Evolutionary conservation across 2,329 filamentous ascomycete species (phyloP).

Genomic region (Fusarium hostae): DNA sequence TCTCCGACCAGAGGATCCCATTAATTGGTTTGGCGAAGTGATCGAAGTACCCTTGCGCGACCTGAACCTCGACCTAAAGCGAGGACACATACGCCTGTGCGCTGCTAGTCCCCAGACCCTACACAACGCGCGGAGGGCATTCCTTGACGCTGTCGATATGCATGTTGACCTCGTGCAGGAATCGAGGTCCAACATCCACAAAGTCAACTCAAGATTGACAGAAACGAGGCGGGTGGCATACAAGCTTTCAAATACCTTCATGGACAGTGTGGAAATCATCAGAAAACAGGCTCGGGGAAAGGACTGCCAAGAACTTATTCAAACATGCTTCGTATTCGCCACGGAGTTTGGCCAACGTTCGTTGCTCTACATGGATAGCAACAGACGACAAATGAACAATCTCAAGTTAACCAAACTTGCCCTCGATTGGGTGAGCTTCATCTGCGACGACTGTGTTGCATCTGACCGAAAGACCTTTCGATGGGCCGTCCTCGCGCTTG

Average conservation of each 20-base stretch:
- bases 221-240: constrained; percentile 97
- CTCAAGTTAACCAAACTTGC: constrained; percentile 92
- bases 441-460: constrained; percentile 95
- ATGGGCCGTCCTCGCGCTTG: constrained; percentile 94
- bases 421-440: constrained; percentile 97
- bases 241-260: constrained; percentile 96
- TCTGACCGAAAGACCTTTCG: constrained; percentile 96
- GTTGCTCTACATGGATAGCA: constrained; percentile 94
- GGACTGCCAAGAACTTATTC: constrained; percentile 94
- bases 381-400: constrained; percentile 96
- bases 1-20: constrained; percentile 79
- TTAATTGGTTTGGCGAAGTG: constrained; percentile 84
- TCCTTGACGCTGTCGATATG: constrained; percentile 81
- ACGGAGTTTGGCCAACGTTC: constrained; percentile 98
- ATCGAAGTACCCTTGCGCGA: constrained; percentile 78
- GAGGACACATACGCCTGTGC: constrained; percentile 86
- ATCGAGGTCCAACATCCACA: constrained; percentile 90
- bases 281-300: constrained; percentile 84
- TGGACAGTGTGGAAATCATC: constrained; percentile 97
- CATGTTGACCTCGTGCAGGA: constrained; percentile 91
- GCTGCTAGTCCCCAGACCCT: constrained; percentile 87
- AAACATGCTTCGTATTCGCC: constrained; percentile 98
- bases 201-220: constrained; percentile 89
- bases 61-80: constrained; percentile 84
- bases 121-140: constrained; percentile 79